Conservation (phyloP, 148 eudicot species). For the Camellia japonica region DNA sequence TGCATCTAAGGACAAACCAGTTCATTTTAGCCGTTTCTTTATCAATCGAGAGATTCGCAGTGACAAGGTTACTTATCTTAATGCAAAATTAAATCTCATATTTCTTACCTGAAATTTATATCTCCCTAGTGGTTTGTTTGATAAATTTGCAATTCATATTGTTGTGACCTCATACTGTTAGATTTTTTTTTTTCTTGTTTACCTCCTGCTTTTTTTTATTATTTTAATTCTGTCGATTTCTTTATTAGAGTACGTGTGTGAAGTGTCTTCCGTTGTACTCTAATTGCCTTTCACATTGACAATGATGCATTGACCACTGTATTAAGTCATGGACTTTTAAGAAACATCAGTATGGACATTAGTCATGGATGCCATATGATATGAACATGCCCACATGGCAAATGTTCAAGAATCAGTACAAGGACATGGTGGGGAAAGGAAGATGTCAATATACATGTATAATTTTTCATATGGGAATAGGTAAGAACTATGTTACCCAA, state of each 20-base stretch:
- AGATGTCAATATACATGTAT: no score
- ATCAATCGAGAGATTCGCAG: slow-evolving; percentile 56
- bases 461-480: no score
- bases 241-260: not conserved
- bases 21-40: slow-evolving; percentile 56
- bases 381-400: not conserved
- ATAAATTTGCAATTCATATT: slow-evolving; percentile 4
- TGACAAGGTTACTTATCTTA: slow-evolving; percentile 46
- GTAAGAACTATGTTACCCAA: no score
- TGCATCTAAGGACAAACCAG: slow-evolving; percentile 58
- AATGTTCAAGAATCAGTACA: not conserved
- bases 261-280: not conserved
- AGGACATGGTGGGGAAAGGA: no score
- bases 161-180: not conserved
- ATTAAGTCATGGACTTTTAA: not conserved
- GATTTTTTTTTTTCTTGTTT: not conserved
- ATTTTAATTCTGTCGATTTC: not conserved
- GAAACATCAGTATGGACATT: not conserved
- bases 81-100: not conserved
- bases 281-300: not conserved
- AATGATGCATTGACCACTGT: not conserved
- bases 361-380: not conserved
- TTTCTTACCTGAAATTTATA: not conserved
- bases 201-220: not conserved
- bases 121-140: not conserved